phyloP scores from a whole-genome alignment of 345 rosid species.

The Arabidopsis suecica region DNA sequence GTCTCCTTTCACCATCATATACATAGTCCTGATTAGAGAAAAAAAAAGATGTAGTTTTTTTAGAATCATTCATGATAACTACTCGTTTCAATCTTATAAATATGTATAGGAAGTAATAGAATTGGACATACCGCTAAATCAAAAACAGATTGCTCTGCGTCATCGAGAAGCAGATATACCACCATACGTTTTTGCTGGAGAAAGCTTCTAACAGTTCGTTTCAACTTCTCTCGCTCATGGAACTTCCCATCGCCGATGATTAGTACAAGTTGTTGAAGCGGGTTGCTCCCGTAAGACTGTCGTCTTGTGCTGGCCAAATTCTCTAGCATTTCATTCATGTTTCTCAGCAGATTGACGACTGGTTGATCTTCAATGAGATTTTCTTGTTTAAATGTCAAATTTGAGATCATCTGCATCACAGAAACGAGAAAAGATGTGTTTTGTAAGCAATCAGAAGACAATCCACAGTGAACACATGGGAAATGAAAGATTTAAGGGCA shows the following conservation, averaged over 20 bases:
- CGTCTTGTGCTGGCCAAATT: constrained; percentile 66
- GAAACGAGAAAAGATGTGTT: not conserved
- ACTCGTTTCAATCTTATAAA: constrained; percentile 6
- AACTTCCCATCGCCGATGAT: constrained; percentile 90
- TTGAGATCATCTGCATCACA: constrained; percentile 76
- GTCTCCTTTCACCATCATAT: constrained; percentile 46
- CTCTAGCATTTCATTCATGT: constrained; percentile 75
- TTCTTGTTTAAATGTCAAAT: constrained; percentile 86
- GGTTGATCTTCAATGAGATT: constrained; percentile 83
- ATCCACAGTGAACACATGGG: not conserved
- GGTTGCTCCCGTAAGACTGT: constrained; percentile 92
- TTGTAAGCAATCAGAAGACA: constrained; percentile 10
- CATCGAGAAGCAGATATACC: constrained; percentile 84
- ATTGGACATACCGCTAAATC: constrained; percentile 60
- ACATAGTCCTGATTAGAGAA: constrained; percentile 57
- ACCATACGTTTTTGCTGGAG: constrained; percentile 85
- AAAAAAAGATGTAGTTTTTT: not conserved
- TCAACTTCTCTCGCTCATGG: constrained; percentile 82
- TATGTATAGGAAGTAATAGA: not conserved
- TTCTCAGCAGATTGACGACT: constrained; percentile 72
- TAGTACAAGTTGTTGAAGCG: constrained; percentile 93
- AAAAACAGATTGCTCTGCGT: constrained; percentile 67
- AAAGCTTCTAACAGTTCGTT: constrained; percentile 74
- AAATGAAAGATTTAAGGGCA: constrained; percentile 25
- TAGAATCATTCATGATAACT: not conserved